Evolutionary conservation across 2,329 filamentous ascomycete species (phyloP), one percentile per base, ranked within the genome.

Genomic region (Colletotrichum sojae): DNA sequence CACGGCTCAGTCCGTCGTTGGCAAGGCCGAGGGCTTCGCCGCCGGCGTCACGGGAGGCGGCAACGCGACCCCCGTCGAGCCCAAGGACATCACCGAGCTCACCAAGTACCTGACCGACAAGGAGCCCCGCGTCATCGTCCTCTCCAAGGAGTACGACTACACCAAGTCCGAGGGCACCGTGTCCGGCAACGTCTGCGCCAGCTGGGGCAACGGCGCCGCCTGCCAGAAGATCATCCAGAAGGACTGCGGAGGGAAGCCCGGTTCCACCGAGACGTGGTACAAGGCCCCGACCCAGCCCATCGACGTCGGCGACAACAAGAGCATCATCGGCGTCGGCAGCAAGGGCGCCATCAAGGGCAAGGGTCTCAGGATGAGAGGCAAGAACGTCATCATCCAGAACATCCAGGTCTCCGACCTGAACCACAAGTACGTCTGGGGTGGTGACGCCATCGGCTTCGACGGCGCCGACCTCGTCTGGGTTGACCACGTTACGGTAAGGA

Each of bases 11-110:
- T 55, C 49, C 45, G 76, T 78, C 16, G 64, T 71, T 10, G 77
- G 77, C 22, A 74, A 73, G 27, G 71, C 77, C 3, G 75, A 77
- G 36, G 77, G 77, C 22, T 78, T 78, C 40, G 77, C 77, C 15
- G 62, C 72, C 5, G 76, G 85, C 40, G 83, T 85, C 1, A 88
- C 86, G 39, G 86, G 86, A 46, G 86, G 86, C 71, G 86, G 85
- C 36, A 78, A 74, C 59, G 85, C 84, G 15, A 76, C 82, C 13
- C 78, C 84, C 6, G 71, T 72, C 0, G 81, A 82, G 53, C 85
- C 85, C 16, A 77, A 76, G 22, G 80, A 80, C 49, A 84, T 79
- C 22, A 79, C 78, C 18, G 81, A 89, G 79, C 82, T 88, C 66
- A 70, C 58, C 0, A 68, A 59, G 1, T 73, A 71, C 3, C 70